Evolutionary conservation across 805 yeast genomes (phyloP).

Genomic region (Kluyveromyces dobzhanskii): DNA sequence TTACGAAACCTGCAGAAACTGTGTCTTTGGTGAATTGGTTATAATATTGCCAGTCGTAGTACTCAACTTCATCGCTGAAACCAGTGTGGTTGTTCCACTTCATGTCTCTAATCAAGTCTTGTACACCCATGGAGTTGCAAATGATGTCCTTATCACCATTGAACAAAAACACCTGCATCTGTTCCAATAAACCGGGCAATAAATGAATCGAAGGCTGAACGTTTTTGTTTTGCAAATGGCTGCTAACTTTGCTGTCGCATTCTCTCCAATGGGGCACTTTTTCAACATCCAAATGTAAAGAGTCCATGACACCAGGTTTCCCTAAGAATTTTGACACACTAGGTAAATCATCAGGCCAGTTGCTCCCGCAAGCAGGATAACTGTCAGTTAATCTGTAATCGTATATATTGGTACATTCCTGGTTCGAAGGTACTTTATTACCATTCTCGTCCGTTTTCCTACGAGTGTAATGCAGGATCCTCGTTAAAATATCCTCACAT

Average conservation of each 20-base stretch:
- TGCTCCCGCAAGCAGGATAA: slow-evolving; percentile 82
- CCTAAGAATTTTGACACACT: slow-evolving; percentile 47
- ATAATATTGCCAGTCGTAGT: slow-evolving; percentile 36
- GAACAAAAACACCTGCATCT: slow-evolving; percentile 59
- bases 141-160: slow-evolving; percentile 85
- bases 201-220: slow-evolving; percentile 56
- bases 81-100: slow-evolving; percentile 52
- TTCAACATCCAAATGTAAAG: slow-evolving; percentile 40
- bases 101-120: slow-evolving; percentile 52
- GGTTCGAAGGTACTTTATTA: slow-evolving; percentile 23
- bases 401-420: slow-evolving; percentile 73
- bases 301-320: slow-evolving; percentile 37
- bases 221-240: slow-evolving; percentile 39
- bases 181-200: slow-evolving; percentile 55
- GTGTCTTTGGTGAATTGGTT: slow-evolving; percentile 26
- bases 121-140: slow-evolving; percentile 76
- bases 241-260: slow-evolving; percentile 57
- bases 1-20: slow-evolving; percentile 33
- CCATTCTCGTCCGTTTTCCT: slow-evolving; percentile 22
- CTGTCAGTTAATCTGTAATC: slow-evolving; percentile 64
- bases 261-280: slow-evolving; percentile 58
- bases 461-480: slow-evolving; percentile 23
- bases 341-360: slow-evolving; percentile 75
- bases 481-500: slow-evolving; percentile 39
- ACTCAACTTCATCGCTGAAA: slow-evolving; percentile 19